Evolutionary conservation across 345 rosid species (phyloP).

Genomic region (Citrus cavaleriei): DNA sequence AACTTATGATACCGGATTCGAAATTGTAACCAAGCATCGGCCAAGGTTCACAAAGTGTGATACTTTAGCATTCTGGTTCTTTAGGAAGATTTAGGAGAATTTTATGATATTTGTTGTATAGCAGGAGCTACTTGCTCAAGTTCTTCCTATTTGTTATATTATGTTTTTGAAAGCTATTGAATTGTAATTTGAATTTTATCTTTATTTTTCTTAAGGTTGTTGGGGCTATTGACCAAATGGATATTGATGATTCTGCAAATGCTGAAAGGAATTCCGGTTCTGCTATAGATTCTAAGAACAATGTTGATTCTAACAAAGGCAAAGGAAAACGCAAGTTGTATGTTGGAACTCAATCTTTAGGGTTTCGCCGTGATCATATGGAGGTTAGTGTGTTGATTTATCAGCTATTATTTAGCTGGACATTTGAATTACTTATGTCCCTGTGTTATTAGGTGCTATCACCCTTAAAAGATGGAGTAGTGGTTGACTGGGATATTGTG

Average conservation of each 20-base stretch:
- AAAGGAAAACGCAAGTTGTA: slow-evolving; percentile 74
- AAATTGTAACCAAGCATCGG: background rate
- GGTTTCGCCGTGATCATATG: slow-evolving; percentile 87
- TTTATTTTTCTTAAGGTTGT: slow-evolving; percentile 55
- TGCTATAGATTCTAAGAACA: slow-evolving; percentile 53
- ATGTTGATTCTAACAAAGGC: slow-evolving; percentile 48
- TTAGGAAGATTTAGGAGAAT: background rate
- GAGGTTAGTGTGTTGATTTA: slow-evolving; percentile 51
- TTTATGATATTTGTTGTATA: background rate
- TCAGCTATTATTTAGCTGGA: background rate
- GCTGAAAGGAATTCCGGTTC: slow-evolving; percentile 38
- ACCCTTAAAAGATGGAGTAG: slow-evolving; percentile 87
- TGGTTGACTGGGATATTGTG: slow-evolving; percentile 92
- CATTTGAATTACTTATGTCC: slow-evolving; percentile 5
- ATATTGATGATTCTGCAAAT: slow-evolving; percentile 54
- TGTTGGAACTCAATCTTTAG: slow-evolving; percentile 89
- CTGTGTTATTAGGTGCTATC: slow-evolving; percentile 58
- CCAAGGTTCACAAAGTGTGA: background rate
- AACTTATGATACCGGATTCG: background rate
- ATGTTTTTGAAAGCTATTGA: background rate
- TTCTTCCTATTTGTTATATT: background rate
- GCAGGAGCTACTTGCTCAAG: background rate
- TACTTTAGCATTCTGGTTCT: background rate
- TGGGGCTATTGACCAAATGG: slow-evolving; percentile 93
- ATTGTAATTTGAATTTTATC: background rate